Evolutionary conservation across 768 basidiomycete genomes (phyloP).

Genomic region (Boletus insuetus): DNA sequence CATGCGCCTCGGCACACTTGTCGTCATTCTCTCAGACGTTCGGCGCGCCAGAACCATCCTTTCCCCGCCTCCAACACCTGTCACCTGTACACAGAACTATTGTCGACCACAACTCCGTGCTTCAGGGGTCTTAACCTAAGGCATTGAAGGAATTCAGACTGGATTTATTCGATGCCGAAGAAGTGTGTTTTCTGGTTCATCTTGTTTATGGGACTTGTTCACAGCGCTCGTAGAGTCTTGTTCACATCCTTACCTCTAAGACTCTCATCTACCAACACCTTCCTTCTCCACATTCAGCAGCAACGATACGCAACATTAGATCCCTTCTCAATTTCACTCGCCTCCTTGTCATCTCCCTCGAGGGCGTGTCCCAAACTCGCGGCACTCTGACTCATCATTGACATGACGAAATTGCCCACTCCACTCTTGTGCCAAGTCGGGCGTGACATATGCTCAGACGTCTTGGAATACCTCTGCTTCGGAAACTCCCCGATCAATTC

Average conservation of each 20-base stretch:
- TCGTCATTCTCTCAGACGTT: constrained; percentile 7
- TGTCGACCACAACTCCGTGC: constrained; percentile 12
- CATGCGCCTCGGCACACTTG: constrained; percentile 8
- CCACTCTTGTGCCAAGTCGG: too few species aligned
- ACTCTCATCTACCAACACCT: constrained; percentile 13
- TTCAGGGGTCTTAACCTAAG: constrained; percentile 6
- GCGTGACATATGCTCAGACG: background rate
- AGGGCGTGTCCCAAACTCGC: constrained; percentile 13
- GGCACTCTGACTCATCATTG: constrained; percentile 23
- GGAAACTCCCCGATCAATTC: constrained; percentile 20
- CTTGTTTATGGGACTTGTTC: constrained; percentile 12
- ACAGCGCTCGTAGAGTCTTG: constrained; percentile 10
- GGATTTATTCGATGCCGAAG: constrained; percentile 20
- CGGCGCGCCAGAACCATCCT: background rate
- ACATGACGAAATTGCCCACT: background rate
- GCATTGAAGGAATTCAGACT: constrained; percentile 18
- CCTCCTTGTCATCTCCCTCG: constrained; percentile 15
- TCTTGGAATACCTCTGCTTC: constrained; percentile 12
- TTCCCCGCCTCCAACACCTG: constrained; percentile 15
- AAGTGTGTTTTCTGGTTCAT: constrained; percentile 2
- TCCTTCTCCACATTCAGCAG: background rate
- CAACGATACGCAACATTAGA: constrained; percentile 8
- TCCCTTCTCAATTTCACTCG: constrained; percentile 14
- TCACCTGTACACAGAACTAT: constrained; percentile 16
- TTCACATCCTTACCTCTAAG: constrained; percentile 3